Conservation (phyloP, 805 yeast genomes). For the Wickerhamomyces ciferrii region DNA sequence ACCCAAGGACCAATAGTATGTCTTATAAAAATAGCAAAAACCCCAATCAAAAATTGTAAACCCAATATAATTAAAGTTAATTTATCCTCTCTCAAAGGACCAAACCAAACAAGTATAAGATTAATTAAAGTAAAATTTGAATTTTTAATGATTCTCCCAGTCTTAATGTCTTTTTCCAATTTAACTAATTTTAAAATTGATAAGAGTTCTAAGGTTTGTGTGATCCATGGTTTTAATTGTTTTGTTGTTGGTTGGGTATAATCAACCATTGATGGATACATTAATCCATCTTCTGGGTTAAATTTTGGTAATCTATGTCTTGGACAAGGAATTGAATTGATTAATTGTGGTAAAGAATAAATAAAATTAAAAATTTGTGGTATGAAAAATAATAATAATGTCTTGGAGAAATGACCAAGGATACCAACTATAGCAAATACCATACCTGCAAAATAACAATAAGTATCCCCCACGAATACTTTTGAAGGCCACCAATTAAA, state of each 20-base stretch:
- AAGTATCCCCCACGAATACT: slow-evolving; percentile 97
- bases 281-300: slow-evolving; percentile 57
- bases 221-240: slow-evolving; percentile 24
- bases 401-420: slow-evolving; percentile 93
- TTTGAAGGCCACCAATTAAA: slow-evolving; percentile 88
- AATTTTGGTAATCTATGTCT: slow-evolving; percentile 88
- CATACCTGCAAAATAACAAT: slow-evolving; percentile 98
- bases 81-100: slow-evolving; percentile 83
- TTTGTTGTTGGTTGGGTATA: slow-evolving; percentile 27
- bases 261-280: slow-evolving; percentile 66
- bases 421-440: slow-evolving; percentile 97
- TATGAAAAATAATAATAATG: slow-evolving; percentile 75
- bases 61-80: slow-evolving; percentile 56
- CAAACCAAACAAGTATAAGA: slow-evolving; percentile 75
- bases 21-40: slow-evolving; percentile 61
- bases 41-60: slow-evolving; percentile 63
- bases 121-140: slow-evolving; percentile 89
- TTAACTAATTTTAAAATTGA: slow-evolving; percentile 30
- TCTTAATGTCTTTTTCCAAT: slow-evolving; percentile 13
- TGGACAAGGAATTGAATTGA: slow-evolving; percentile 87
- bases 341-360: slow-evolving; percentile 89
- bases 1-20: slow-evolving; percentile 82
- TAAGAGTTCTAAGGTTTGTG: slow-evolving; percentile 33
- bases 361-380: slow-evolving; percentile 91
- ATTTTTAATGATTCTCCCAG: slow-evolving; percentile 32